Evolutionary conservation across 225 moss, liverwort and hornwort species (phyloP).

Genomic region (Pseudoscleropodium purum): DNA sequence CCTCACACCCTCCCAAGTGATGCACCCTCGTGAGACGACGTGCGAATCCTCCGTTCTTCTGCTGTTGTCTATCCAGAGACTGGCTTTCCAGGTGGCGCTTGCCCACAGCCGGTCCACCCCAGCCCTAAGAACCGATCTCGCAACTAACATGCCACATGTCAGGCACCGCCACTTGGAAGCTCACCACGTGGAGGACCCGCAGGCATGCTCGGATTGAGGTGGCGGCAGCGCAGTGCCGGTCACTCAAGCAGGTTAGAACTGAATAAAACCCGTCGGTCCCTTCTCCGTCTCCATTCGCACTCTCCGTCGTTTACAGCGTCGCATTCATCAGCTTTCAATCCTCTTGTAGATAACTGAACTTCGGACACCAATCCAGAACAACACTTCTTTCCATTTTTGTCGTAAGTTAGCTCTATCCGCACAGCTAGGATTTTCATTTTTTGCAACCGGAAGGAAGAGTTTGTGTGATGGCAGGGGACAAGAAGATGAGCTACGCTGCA

Average conservation of each 20-base stretch:
- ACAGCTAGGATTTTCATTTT: neutral
- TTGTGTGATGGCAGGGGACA: constrained; percentile 2
- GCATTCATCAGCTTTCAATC: neutral
- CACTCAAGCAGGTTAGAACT: neutral
- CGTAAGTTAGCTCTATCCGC: neutral
- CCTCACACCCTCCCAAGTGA: no score
- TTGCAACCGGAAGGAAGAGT: neutral
- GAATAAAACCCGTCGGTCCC: neutral
- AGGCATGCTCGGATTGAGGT: neutral
- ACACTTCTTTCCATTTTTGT: neutral
- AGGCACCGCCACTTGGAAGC: neutral
- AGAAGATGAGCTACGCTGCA: constrained; percentile 2
- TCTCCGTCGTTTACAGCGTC: neutral
- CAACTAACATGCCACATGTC: neutral
- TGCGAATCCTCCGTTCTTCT: neutral
- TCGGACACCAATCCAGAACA: neutral
- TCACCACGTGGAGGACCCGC: neutral
- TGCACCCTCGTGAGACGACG: no score
- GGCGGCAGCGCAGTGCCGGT: neutral
- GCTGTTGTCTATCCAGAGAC: neutral
- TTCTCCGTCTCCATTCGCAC: neutral
- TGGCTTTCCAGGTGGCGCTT: neutral
- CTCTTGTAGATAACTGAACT: neutral
- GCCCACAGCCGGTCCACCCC: neutral
- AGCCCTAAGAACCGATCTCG: neutral